Base-by-base conservation (phyloP, 345 rosid species). In the Odontarrhena argentea region DNA sequence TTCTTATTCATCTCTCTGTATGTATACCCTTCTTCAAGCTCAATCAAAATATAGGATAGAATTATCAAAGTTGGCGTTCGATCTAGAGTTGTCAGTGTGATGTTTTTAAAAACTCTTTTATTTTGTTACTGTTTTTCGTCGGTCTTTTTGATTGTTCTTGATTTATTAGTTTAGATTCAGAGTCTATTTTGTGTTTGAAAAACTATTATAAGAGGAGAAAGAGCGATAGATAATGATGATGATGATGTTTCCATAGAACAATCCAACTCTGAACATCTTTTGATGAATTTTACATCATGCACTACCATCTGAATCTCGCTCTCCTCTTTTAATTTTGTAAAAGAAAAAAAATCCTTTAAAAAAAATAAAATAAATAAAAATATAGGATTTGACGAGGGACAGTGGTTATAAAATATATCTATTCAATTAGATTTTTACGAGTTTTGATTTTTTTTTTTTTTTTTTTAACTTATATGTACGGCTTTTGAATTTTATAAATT, bases 301-400 rank as follows among this genome's bases (percentile, higher is more conserved):
- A 73, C 76, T 73, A 73, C 71, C 76, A 73, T 73, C 76, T 73
- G 76, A 73, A 73, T 73, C 76, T 58, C 43, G 59, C 69, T 55
- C 58, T 63, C n/a, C 65, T 28, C 45, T 52, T 47, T 38, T 14
- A 0, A 0, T 13, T 12, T 1, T 9, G 22, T 24, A n/a, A n/a
- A n/a, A n/a, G n/a, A n/a, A n/a, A n/a, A n/a, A n/a, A n/a, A n/a
- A n/a, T n/a, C n/a, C n/a, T n/a, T n/a, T n/a, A n/a, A n/a, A n/a
- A n/a, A n/a, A n/a, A n/a, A n/a, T n/a, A n/a, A n/a, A n/a, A n/a
- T n/a, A n/a, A n/a, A n/a, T n/a, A n/a, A n/a, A n/a, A n/a, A n/a
- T n/a, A n/a, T 28, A 28, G 2, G 2, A 28, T 28, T 28, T 28
- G 32, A 28, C 32, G 32, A 28, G 0, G 5, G 32, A 28, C 32